phyloP scores from a whole-genome alignment of 192 early-diverging fungal species.

The Coemansia furcata region DNA sequence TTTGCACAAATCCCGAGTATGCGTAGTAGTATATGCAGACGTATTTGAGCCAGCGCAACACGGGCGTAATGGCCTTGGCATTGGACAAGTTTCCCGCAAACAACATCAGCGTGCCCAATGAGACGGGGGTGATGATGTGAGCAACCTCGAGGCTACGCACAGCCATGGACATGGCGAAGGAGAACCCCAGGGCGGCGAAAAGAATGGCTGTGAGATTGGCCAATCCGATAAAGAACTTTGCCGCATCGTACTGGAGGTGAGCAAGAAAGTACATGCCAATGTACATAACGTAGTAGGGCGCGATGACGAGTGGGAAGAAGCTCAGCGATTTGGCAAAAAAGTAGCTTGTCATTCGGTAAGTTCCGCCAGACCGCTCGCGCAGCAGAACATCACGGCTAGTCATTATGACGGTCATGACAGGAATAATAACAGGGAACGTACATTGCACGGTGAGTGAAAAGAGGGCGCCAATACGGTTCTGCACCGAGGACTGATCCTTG shows the following conservation, averaged over 20 bases:
- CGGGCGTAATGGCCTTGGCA: conserved; percentile 35
- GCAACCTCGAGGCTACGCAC: conserved; percentile 29
- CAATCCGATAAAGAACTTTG: conserved; percentile 33
- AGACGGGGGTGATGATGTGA: conserved; percentile 30
- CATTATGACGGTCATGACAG: conserved; percentile 45
- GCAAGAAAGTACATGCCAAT: conserved; percentile 34
- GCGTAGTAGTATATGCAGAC: conserved; percentile 33
- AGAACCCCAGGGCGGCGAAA: conserved; percentile 29
- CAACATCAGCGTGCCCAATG: conserved; percentile 29
- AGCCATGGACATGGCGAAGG: conserved; percentile 31
- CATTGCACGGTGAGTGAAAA: conserved; percentile 45
- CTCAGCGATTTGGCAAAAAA: conserved; percentile 61
- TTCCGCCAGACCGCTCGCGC: conserved; percentile 61
- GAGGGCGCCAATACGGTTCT: conserved; percentile 51
- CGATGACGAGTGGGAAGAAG: conserved; percentile 36
- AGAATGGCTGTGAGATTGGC: conserved; percentile 21
- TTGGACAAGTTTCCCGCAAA: conserved; percentile 48
- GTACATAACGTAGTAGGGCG: conserved; percentile 21
- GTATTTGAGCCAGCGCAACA: conserved; percentile 49
- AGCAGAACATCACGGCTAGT: conserved; percentile 50
- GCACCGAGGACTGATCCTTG: conserved; percentile 37
- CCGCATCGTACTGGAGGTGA: conserved; percentile 30
- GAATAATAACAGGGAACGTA: conserved; percentile 58
- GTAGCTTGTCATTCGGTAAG: conserved; percentile 60
- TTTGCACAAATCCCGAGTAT: conserved; percentile 35